Evolutionary conservation across 345 rosid species (phyloP), one percentile per base, ranked within the genome.

Genomic region (Salix udensis): DNA sequence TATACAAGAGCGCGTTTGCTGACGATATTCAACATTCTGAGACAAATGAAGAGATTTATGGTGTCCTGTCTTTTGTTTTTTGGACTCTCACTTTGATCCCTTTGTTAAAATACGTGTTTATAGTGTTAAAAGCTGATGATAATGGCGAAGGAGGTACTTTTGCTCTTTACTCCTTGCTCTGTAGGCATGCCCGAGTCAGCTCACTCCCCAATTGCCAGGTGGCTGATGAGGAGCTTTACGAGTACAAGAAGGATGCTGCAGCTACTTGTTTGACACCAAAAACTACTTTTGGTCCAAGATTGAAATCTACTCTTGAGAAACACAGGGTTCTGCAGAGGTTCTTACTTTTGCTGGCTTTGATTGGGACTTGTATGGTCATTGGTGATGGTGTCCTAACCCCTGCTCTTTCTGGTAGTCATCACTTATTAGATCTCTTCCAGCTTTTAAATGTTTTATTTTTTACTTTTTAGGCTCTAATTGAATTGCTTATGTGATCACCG

Each of bases 351-450:
- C 65, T 94, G 75, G 90, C 96, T 82, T 85, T 94, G 88, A 82
- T 94, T 81, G 98, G 98, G 79, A 90, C 98, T 65, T 94, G 94
- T 87, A 94, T 94, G 98, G 94, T 92, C 58, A 92, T 94, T 78
- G 98, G 98, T 77, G 98, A 94, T 83, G 97, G 97, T 74, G 92
- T 94, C 65, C 90, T 91, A 23, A 89, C 96, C 7, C 96, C 98
- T 73, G 96, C 97, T 5, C 82, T 94, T 81, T 94, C 97, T 23
- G 98, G 98, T 94, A 79, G 68, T n/a, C 46, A n/a, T 24, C 5
- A 6, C 48, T 12, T 81, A 74, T 37, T 8, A 5, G 44, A 24
- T 68, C 44, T n/a, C 30, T 68, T 68, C 71, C 80, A 72, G 18
- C 62, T 70, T 21, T 30, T 70, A 73, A 6, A 4, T 16, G 12